Conservation (phyloP, 1,139 yeast genomes). For the Nadsonia commutata region DNA sequence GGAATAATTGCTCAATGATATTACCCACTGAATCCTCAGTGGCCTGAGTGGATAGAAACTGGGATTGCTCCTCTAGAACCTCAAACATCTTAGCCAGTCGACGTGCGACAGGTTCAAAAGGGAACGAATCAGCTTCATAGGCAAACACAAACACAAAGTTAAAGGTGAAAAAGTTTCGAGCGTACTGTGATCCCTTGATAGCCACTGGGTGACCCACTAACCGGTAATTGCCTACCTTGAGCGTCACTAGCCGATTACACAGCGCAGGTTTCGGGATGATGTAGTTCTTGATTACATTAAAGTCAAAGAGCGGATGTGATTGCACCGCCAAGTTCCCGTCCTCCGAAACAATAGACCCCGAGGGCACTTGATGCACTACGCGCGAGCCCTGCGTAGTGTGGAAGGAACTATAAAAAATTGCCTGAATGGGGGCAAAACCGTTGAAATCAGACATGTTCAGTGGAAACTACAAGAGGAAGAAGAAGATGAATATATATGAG, state of each 20-base stretch:
- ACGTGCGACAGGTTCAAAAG: conserved; percentile 73
- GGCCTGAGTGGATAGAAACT: conserved; percentile 37
- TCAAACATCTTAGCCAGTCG: conserved; percentile 81
- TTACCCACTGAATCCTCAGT: conserved; percentile 50
- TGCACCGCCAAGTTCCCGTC: conserved; percentile 23
- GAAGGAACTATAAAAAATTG: conserved; percentile 79
- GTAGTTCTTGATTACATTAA: conserved; percentile 77
- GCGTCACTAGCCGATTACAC: conserved; percentile 66
- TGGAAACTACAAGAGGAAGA: no score
- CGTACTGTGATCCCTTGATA: conserved; percentile 58
- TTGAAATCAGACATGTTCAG: conserved; percentile 11
- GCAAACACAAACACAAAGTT: conserved; percentile 87
- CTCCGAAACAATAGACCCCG: conserved; percentile 34
- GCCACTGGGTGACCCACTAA: conserved; percentile 88
- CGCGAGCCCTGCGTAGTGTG: conserved; percentile 94
- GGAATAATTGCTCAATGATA: conserved; percentile 74
- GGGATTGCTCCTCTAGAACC: conserved; percentile 82
- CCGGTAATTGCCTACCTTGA: conserved; percentile 55
- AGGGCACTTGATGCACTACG: conserved; percentile 86
- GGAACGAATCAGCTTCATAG: conserved; percentile 65
- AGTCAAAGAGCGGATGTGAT: conserved; percentile 45
- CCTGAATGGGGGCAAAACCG: conserved; percentile 74
- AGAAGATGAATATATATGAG: no score
- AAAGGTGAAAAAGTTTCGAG: conserved; percentile 83
- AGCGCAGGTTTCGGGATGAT: conserved; percentile 87